phyloP scores from a whole-genome alignment of 257 asterid genomes.

The Scutellaria barbata region DNA sequence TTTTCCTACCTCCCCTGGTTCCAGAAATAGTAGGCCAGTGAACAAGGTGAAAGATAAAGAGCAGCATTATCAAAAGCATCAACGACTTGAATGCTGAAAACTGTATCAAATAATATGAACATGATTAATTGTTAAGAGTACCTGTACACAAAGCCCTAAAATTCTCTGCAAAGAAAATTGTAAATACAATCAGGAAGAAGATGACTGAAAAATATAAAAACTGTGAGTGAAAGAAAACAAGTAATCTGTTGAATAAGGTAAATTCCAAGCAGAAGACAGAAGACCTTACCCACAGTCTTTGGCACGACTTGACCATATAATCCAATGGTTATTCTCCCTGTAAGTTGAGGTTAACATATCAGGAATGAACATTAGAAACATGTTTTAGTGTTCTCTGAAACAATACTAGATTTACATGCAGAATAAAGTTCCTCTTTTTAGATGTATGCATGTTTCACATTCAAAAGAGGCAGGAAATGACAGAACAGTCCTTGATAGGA shows the following conservation, averaged over 20 bases:
- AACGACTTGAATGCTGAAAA: constrained; percentile 1
- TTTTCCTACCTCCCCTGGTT: constrained; percentile 89
- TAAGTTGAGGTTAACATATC: constrained; percentile 29
- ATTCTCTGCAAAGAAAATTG: constrained; percentile 69
- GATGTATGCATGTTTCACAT: constrained; percentile 16
- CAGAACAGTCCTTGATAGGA: background rate
- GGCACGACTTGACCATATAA: constrained; percentile 91
- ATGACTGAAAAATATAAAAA: background rate
- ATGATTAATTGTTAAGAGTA: constrained; percentile 42
- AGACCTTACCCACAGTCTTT: constrained; percentile 80
- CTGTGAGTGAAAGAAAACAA: background rate
- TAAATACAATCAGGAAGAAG: constrained; percentile 31
- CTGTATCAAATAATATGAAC: constrained; percentile 1
- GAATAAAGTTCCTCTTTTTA: background rate
- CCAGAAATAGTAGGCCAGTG: constrained; percentile 13
- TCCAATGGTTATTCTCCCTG: constrained; percentile 94
- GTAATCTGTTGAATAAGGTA: constrained; percentile 10
- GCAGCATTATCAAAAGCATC: constrained; percentile 11
- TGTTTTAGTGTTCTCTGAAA: background rate
- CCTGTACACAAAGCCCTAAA: constrained; percentile 99
- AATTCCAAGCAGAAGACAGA: constrained; percentile 24
- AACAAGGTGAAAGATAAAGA: constrained; percentile 23
- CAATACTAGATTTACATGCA: background rate
- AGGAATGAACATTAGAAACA: background rate
- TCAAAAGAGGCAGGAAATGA: constrained; percentile 9